Percentiles rank a stretch among this genome's conserved stretches.
Conservation (phyloP, 352 stramenopile species). For the Pythium myriotylum region DNA sequence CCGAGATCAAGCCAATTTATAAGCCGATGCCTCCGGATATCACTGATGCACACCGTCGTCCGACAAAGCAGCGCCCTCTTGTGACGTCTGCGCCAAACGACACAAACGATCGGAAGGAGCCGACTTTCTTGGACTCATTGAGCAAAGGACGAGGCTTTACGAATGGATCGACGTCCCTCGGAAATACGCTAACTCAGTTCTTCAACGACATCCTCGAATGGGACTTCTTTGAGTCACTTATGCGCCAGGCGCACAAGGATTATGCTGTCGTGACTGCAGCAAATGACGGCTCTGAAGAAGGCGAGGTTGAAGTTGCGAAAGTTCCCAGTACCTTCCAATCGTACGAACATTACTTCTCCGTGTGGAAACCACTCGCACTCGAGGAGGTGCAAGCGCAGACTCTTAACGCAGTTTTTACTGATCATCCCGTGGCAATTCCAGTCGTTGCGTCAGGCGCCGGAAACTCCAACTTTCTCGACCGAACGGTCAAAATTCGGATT, state of each 20-base stretch:
- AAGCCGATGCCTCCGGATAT: conserved; percentile 30
- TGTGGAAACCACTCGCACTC: conserved; percentile 86
- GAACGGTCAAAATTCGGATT: conserved; percentile 70
- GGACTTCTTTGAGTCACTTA: conserved; percentile 70
- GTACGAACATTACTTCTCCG: conserved; percentile 88
- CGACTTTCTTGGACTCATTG: conserved; percentile 10
- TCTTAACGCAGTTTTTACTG: conserved; percentile 76
- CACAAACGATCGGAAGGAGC: not conserved
- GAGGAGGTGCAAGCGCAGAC: conserved; percentile 90
- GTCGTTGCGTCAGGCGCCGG: conserved; percentile 50
- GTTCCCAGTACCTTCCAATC: conserved; percentile 85
- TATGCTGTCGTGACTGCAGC: conserved; percentile 42
- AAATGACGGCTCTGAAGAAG: conserved; percentile 79
- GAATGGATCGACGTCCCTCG: conserved; percentile 19
- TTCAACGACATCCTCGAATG: conserved; percentile 86
- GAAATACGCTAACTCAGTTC: conserved; percentile 77
- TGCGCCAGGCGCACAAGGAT: conserved; percentile 56
- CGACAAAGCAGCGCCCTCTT: conserved; percentile 48
- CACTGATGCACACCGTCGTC: conserved; percentile 64
- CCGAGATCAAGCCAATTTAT: not conserved
- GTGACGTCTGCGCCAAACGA: conserved; percentile 17
- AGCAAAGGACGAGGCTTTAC: not conserved
- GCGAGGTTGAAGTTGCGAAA: conserved; percentile 65
- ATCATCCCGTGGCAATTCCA: conserved; percentile 50
- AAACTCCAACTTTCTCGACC: conserved; percentile 55